Base-by-base conservation (phyloP, 805 yeast species). In the Wickerhamiella hasegawae region DNA sequence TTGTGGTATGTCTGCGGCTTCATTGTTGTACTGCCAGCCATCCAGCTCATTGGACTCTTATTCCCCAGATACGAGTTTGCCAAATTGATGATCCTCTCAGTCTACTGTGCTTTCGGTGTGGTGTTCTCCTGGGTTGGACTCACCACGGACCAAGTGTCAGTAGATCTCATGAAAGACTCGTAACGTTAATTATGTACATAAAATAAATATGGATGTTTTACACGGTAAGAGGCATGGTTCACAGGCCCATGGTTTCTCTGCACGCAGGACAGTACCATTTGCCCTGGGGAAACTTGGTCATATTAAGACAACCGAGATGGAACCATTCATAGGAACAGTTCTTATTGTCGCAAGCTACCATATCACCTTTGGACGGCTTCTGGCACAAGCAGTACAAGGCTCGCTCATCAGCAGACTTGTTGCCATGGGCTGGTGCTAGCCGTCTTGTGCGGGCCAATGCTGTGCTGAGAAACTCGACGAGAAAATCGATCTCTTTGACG, bases 331-430 rank as follows among this genome's bases (percentile, higher is more conserved):
- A 65, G 48, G 69, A 61, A 57, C 96, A 85, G 25, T 69, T 65
- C 3, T 65, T 65, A 45, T 81, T 72, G 52, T 85, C 96, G 55
- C 97, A 87, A 0, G 87, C 94, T 42, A 87, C 68, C 97, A 87
- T 87, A 35, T 69, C 71, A 1, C 96, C 96, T 37, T 49, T 57
- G 5, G 71, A 62, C 1, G 57, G 59, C 4, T 57, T 54, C 4
- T 59, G 51, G 40, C 79, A 72, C 11, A 58, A 34, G 42, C 78
- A 72, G 44, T 68, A 72, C 3, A 26, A 14, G 16, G 36, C 19
- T 14, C 33, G 37, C 16, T 28, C 43, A n/a, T 35, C 31, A 22
- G 24, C 24, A 22, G 10, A 11, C 24, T 11, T 8, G 10, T 22
- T 22, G 24, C 11, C 24, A 8, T 22, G 8, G 10, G 24, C 24